phyloP scores from a whole-genome alignment of 495 filamentous ascomycete species.

The Talaromyces thailandensis region DNA sequence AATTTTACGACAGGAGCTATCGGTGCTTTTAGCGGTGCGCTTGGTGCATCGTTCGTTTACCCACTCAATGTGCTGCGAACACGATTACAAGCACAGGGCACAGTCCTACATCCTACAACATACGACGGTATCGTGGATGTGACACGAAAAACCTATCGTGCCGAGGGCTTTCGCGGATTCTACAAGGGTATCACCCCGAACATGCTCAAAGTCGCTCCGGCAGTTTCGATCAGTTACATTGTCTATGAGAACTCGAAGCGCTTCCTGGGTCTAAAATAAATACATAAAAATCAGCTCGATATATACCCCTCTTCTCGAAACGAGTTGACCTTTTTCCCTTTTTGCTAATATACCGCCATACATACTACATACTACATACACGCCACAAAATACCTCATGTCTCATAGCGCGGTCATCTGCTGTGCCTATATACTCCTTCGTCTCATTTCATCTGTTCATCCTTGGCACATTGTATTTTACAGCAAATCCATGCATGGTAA shows the following conservation, averaged over 20 bases:
- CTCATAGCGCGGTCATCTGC: not conserved
- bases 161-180: constrained; percentile 78
- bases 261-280: constrained; percentile 58
- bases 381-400: not conserved
- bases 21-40: constrained; percentile 82
- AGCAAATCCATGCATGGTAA: constrained; percentile 4
- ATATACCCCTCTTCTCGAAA: not conserved
- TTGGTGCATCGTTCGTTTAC: constrained; percentile 90
- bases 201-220: constrained; percentile 90
- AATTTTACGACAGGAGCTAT: constrained; percentile 75
- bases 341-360: not conserved
- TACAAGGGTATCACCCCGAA: constrained; percentile 96
- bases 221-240: constrained; percentile 95
- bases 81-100: constrained; percentile 89
- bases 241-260: constrained; percentile 94
- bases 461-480: not conserved
- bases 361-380: not conserved
- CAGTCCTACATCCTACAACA: constrained; percentile 77
- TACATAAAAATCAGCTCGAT: no score
- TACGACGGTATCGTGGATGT: constrained; percentile 89
- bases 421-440: not conserved
- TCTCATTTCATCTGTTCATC: not conserved
- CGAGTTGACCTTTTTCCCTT: not conserved
- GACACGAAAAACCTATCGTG: constrained; percentile 64
- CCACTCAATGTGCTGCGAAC: constrained; percentile 93